Evolutionary conservation across 306 rosid genomes (phyloP), one percentile per base, ranked within the genome.

Genomic region (Castanopsis chinensis): DNA sequence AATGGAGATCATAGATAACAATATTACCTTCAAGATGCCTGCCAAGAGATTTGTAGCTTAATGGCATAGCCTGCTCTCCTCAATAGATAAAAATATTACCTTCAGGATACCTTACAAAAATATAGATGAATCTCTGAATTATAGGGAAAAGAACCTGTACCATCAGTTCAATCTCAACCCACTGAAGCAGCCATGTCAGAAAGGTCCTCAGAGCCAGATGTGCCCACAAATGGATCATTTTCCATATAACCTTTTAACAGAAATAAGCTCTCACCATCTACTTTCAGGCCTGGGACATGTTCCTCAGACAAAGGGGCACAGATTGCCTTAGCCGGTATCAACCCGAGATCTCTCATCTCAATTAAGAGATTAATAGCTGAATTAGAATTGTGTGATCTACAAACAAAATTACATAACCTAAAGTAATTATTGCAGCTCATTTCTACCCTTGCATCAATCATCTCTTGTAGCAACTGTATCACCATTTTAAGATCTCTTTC

Each of bases 261-360:
- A 1, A 51, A 53, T 74, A 60, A 32, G 30, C 67, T 81, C 72
- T 85, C 52, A 30, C 78, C 82, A 27, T 84, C 81, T 86, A 56
- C 72, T 68, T 75, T 72, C 54, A 58, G 61, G 13, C 56, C 69
- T 78, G 69, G 53, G 15, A 56, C 23, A 37, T 75, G 81, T 57
- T 72, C 54, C 52, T 57, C 58, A 19, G 54, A 68, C 59, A 73
- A 65, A 70, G 68, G 55, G 1, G 37, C 41, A 60, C 71, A 70
- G 74, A 81, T 56, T 11, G 51, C 83, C 74, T 74, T 70, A 18
- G 78, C 67, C 67, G 94, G 83, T 78, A 90, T 69, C 74, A 90
- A 87, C 65, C 81, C 87, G 77, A 92, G 76, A 83, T 61, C 80
- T 73, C 80, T 79, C 91, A 88, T 88, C 87, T 85, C 83, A 84